Conservation (phyloP, 306 rosid genomes). For the Prunus mume region DNA sequence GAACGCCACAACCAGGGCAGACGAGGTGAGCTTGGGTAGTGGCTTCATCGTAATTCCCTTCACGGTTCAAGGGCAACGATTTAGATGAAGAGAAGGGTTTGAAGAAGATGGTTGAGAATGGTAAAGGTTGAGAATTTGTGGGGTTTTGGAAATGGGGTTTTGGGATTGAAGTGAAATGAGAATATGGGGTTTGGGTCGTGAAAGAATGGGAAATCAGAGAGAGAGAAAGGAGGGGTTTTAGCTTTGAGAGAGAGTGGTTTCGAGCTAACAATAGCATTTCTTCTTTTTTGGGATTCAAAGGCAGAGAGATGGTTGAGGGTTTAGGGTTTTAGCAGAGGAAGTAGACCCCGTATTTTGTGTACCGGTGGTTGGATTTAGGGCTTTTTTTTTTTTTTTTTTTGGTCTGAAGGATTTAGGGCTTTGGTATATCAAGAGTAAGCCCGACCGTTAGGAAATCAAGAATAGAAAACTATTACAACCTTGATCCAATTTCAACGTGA, state of each 20-base stretch:
- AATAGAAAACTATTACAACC: no score
- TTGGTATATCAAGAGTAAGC: not conserved
- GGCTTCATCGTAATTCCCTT: constrained; percentile 76
- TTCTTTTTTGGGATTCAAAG: not conserved
- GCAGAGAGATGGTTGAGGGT: not conserved
- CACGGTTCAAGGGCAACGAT: constrained; percentile 53
- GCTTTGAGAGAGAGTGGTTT: constrained; percentile 25
- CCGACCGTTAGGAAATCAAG: not conserved
- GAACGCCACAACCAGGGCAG: constrained; percentile 93
- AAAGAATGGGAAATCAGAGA: constrained; percentile 10
- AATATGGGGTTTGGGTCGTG: not conserved
- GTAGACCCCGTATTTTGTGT: not conserved
- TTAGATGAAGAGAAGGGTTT: constrained; percentile 19
- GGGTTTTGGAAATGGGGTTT: constrained; percentile 10
- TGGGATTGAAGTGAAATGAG: constrained; percentile 12
- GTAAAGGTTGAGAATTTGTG: not conserved
- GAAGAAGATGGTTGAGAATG: constrained; percentile 9
- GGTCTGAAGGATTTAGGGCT: not conserved
- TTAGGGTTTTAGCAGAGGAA: constrained; percentile 17
- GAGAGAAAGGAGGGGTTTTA: constrained; percentile 26
- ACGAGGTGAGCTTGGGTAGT: constrained; percentile 35
- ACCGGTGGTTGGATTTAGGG: not conserved
- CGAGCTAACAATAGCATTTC: constrained; percentile 34
- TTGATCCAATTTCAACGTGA: not conserved
- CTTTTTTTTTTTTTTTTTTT: no score